A percentile compares a stretch with the other conserved stretches of the same genome.
phyloP scores from a whole-genome alignment of 768 basidiomycete genomes.

The Leucosporidium yakuticum region DNA sequence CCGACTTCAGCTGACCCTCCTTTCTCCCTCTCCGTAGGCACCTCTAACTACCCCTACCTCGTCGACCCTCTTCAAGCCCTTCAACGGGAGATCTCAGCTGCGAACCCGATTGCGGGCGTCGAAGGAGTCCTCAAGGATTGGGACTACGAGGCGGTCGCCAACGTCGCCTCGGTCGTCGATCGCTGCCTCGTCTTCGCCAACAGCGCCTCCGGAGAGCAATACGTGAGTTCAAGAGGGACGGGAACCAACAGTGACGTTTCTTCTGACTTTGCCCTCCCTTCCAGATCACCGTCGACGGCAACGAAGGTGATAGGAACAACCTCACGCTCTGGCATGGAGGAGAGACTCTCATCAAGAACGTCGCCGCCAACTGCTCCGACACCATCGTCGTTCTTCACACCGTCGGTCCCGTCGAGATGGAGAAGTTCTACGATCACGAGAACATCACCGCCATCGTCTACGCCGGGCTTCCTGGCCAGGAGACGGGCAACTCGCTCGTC shows the following conservation, averaged over 20 bases:
- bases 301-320: conserved; percentile 25
- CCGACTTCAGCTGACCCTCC: conserved; percentile 42
- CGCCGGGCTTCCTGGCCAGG: conserved; percentile 42
- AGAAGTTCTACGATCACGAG: conserved; percentile 15
- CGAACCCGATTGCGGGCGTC: background rate
- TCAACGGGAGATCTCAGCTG: conserved; percentile 48
- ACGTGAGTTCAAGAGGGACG: conserved; percentile 48
- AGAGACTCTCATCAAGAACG: conserved; percentile 60
- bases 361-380: conserved; percentile 61
- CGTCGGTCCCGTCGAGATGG: conserved; percentile 51
- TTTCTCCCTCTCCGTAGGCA: conserved; percentile 51
- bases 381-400: conserved; percentile 73
- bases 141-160: background rate
- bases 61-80: conserved; percentile 36
- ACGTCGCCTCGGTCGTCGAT: background rate
- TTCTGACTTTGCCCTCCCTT: background rate
- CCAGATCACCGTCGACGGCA: conserved; percentile 6
- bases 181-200: conserved; percentile 2
- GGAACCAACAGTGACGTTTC: background rate
- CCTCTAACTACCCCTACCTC: conserved; percentile 31
- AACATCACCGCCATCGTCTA: conserved; percentile 25
- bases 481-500: conserved; percentile 64
- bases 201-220: background rate
- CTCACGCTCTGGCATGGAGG: conserved; percentile 50
- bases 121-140: conserved; percentile 1